Base-by-base conservation (phyloP, 495 filamentous ascomycete species). In the Xylaria scruposa region DNA sequence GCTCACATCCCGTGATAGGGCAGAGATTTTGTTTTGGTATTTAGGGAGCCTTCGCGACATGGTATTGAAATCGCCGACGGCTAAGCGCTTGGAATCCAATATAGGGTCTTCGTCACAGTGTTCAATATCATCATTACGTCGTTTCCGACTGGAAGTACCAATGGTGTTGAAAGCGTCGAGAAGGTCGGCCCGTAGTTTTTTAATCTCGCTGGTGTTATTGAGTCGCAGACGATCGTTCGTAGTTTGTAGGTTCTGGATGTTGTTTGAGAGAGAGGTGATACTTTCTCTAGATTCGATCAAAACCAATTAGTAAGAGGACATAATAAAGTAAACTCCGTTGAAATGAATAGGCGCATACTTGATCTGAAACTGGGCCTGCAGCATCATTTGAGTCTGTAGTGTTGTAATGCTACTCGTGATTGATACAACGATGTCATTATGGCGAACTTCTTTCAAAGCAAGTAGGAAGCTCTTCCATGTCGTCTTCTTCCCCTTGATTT, bases 181-280 rank as follows among this genome's bases (percentile, higher is more conserved):
- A 61, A 61, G 58, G 33, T 61, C 58, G 58, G 58, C 4, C n/a
- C 58, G 58, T 61, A 61, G 58, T n/a, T 13, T 61, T 15, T 24
- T 8, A 10, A 61, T 5, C 40, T 61, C 33, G 10, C 2, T 40
- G 8, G 29, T 36, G 42, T 61, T 61, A 40, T 40, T 61, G 15
- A 61, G 58, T 42, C 24, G 58, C 5, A 61, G 33, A 2, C 36
- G 58, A 42, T 42, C 31, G 9, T 17, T 61, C 8, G 29, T 61
- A 9, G 2, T 24, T 42, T 61, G 31, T 12, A 61, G 36, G 24
- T 3, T 24, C 40, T 24, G 17, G 9, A 61, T 61, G 12, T 24
- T 17, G 3, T 36, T n/a, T 15, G 58, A 61, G 19, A 61, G 15
- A n/a, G 58, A n/a, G 1, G 31, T n/a, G 1, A 61, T 61, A 21